phyloP scores from a whole-genome alignment of 2,329 filamentous ascomycete species.

The Aspergillus udagawae region DNA sequence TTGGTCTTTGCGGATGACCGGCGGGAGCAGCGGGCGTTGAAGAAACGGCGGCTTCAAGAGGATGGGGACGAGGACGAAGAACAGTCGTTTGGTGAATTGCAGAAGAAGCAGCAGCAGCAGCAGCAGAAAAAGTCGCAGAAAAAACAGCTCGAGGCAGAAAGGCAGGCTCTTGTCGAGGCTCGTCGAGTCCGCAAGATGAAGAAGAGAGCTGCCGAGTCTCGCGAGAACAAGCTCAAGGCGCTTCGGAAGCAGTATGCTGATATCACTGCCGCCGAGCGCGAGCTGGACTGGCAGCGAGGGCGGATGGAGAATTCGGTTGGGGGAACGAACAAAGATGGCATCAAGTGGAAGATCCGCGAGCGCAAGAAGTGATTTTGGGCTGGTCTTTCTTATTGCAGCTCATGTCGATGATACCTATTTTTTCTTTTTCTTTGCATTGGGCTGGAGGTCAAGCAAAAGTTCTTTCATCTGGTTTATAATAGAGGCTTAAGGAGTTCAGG shows the following conservation, averaged over 20 bases:
- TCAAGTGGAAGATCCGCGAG: conserved; percentile 62
- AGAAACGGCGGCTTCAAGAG: conserved; percentile 18
- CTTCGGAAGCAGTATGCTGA: conserved; percentile 53
- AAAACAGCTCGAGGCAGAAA: conserved; percentile 43
- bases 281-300: conserved; percentile 57
- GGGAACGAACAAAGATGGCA: conserved; percentile 59
- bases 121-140: conserved; percentile 40
- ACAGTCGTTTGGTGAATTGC: conserved; percentile 14
- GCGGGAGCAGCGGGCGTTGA: conserved; percentile 30
- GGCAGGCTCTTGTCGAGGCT: conserved; percentile 34
- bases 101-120: conserved; percentile 10
- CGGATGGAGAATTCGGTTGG: conserved; percentile 59
- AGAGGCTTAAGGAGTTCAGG: background rate
- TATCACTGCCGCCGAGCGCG: conserved; percentile 52
- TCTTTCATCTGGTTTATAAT: background rate
- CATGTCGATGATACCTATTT: conserved; percentile 4
- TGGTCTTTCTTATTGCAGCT: background rate
- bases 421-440: background rate
- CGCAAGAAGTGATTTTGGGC: conserved; percentile 43
- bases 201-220: conserved; percentile 46
- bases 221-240: conserved; percentile 48
- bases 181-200: conserved; percentile 44
- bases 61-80: conserved; percentile 24
- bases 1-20: conserved; percentile 39
- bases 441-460: background rate